phyloP scores from a whole-genome alignment of 1,139 yeast genomes.

The Pichia kudriavzevii region DNA sequence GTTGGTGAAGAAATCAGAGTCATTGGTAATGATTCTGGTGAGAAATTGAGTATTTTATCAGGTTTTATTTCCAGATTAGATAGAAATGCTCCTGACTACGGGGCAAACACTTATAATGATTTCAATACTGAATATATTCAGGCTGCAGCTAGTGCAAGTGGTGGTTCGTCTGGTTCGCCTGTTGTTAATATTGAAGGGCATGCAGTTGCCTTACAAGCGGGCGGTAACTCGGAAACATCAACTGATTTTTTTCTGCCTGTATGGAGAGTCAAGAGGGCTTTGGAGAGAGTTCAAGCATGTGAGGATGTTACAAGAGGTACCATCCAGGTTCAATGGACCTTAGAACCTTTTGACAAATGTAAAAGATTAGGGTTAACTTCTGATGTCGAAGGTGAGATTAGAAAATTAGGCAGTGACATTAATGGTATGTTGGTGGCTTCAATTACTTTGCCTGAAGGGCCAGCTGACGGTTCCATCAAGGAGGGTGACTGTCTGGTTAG shows the following conservation, averaged over 20 bases:
- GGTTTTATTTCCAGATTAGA: slow-evolving; percentile 89
- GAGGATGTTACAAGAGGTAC: slow-evolving; percentile 70
- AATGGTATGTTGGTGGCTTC: slow-evolving; percentile 85
- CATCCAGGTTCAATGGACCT: slow-evolving; percentile 83
- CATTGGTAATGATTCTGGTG: slow-evolving; percentile 96
- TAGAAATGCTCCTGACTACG: slow-evolving; percentile 93
- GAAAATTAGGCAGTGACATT: slow-evolving; percentile 51
- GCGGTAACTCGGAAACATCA: slow-evolving; percentile 86
- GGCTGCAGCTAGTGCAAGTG: slow-evolving; percentile 94
- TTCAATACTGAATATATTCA: slow-evolving; percentile 94
- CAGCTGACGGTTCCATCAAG: slow-evolving; percentile 63
- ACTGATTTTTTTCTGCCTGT: slow-evolving; percentile 90
- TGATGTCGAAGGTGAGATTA: slow-evolving; percentile 64
- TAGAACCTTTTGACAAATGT: slow-evolving; percentile 88
- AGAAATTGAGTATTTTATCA: slow-evolving; percentile 77
- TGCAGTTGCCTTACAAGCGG: slow-evolving; percentile 91
- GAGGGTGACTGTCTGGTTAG: slow-evolving; percentile 85
- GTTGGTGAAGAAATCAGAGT: slow-evolving; percentile 91
- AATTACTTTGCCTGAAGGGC: slow-evolving; percentile 79
- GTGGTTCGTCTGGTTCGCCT: slow-evolving; percentile 95
- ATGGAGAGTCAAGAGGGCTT: slow-evolving; percentile 74
- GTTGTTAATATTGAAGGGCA: slow-evolving; percentile 82
- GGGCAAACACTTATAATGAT: slow-evolving; percentile 82
- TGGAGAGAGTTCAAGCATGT: slow-evolving; percentile 58
- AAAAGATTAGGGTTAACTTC: slow-evolving; percentile 74